These are phyloP conservation scores for Suillus spraguei DNA, from an alignment of 768 basidiomycete genomes.

Conservation along the genomic window DNA sequence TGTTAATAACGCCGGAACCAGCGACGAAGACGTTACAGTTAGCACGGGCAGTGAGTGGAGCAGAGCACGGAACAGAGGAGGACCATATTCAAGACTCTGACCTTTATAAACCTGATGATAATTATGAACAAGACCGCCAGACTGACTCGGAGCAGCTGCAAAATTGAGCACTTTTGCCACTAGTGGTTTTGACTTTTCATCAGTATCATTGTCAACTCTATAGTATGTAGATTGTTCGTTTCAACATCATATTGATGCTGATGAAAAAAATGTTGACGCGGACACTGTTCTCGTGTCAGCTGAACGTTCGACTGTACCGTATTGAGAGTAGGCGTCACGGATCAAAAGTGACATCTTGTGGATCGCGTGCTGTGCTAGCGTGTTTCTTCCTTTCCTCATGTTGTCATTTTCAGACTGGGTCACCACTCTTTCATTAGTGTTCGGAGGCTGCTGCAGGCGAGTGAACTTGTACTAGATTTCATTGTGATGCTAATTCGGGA, in stretches of 20 bases:
- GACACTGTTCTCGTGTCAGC: no score
- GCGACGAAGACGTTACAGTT: neutral
- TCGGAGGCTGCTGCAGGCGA: conserved; percentile 89
- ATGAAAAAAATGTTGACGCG: no score
- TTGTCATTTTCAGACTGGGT: conserved; percentile 48
- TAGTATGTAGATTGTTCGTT: neutral
- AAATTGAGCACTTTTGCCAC: neutral
- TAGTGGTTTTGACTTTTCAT: neutral
- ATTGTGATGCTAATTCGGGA: neutral
- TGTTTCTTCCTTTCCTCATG: conserved; percentile 13
- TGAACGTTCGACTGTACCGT: neutral
- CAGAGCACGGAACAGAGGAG: neutral
- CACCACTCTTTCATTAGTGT: conserved; percentile 70
- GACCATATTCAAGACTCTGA: neutral
- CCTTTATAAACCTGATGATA: conserved; percentile 3
- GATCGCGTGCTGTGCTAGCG: neutral
- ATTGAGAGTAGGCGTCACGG: neutral
- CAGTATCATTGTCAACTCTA: neutral
- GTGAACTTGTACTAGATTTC: conserved; percentile 17
- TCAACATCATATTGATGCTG: neutral
- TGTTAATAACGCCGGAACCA: neutral
- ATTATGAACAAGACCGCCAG: conserved; percentile 3
- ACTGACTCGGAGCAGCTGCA: neutral
- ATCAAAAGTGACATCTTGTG: neutral
- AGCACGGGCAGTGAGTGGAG: neutral